Conservation (phyloP, 1,284 basidiomycete species). For the Butyriboletus appendiculatus region DNA sequence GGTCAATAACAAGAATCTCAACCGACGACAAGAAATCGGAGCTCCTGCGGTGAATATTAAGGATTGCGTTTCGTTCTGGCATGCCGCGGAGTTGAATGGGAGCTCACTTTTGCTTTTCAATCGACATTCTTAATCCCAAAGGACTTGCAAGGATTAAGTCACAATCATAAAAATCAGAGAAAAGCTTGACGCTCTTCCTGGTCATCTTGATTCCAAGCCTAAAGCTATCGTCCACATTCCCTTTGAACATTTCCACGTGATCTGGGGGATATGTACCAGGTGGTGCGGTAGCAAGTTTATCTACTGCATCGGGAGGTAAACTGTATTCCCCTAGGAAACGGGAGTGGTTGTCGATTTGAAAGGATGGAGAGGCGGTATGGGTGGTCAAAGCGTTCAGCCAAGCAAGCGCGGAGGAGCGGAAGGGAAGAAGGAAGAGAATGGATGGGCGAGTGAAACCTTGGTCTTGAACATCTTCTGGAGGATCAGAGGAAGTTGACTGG, state of each 20-base stretch:
- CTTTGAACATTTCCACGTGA: slow-evolving; percentile 92
- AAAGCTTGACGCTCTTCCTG: slow-evolving; percentile 85
- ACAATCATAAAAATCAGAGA: slow-evolving; percentile 86
- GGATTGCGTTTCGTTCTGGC: neutral
- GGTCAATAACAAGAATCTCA: slow-evolving; percentile 92
- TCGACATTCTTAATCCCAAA: slow-evolving; percentile 86
- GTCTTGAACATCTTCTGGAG: slow-evolving; percentile 81
- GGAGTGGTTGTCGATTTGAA: slow-evolving; percentile 83
- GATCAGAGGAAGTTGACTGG: slow-evolving; percentile 53
- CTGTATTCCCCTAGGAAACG: slow-evolving; percentile 86
- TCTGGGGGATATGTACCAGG: slow-evolving; percentile 84
- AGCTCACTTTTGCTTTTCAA: slow-evolving; percentile 89
- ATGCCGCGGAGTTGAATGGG: neutral
- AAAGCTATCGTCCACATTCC: slow-evolving; percentile 98
- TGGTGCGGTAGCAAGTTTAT: slow-evolving; percentile 79
- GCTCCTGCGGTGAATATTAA: slow-evolving; percentile 47
- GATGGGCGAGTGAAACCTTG: slow-evolving; percentile 98
- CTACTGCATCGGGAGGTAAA: slow-evolving; percentile 75
- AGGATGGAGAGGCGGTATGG: slow-evolving; percentile 69
- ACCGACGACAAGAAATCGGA: slow-evolving; percentile 93
- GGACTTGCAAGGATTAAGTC: slow-evolving; percentile 96
- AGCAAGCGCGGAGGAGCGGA: slow-evolving; percentile 84
- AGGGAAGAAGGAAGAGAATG: slow-evolving; percentile 88
- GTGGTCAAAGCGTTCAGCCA: slow-evolving; percentile 74
- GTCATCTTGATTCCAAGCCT: slow-evolving; percentile 92